A percentile compares a stretch with the other conserved stretches of the same genome.
Conservation (phyloP, 768 basidiomycete genomes). For the Pisolithus albus region DNA sequence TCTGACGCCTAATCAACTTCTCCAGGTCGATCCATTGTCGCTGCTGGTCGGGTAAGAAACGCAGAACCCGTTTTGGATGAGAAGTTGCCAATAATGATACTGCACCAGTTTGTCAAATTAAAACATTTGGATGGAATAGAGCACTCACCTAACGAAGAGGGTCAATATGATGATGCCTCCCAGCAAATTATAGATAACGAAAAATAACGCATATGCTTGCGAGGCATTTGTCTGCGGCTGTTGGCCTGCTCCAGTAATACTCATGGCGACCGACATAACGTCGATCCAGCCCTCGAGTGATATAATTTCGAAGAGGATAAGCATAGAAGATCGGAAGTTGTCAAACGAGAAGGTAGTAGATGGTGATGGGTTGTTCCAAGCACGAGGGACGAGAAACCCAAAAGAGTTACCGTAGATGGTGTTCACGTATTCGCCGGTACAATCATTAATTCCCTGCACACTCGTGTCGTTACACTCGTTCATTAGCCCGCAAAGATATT, state of each 20-base stretch:
- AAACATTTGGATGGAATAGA: neutral
- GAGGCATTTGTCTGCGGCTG: slow-evolving; percentile 71
- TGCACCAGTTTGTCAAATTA: slow-evolving; percentile 28
- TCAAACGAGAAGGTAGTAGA: slow-evolving; percentile 88
- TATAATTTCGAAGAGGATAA: slow-evolving; percentile 95
- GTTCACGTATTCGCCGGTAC: slow-evolving; percentile 67
- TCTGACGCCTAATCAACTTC: slow-evolving; percentile 80
- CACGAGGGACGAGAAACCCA: slow-evolving; percentile 70
- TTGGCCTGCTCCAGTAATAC: slow-evolving; percentile 58
- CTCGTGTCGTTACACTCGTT: slow-evolving; percentile 74
- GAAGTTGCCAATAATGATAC: slow-evolving; percentile 95
- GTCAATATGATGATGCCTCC: slow-evolving; percentile 88
- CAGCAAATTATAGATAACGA: slow-evolving; percentile 84
- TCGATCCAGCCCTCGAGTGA: slow-evolving; percentile 97
- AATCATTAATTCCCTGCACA: slow-evolving; percentile 49
- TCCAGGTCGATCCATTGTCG: slow-evolving; percentile 92
- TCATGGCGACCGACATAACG: slow-evolving; percentile 76
- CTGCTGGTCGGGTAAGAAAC: slow-evolving; percentile 77
- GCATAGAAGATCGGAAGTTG: slow-evolving; percentile 69
- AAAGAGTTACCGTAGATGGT: slow-evolving; percentile 56
- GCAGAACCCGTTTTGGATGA: slow-evolving; percentile 81
- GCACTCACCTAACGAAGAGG: slow-evolving; percentile 75
- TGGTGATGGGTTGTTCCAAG: slow-evolving; percentile 83
- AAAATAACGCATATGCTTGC: slow-evolving; percentile 84
- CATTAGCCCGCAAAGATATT: slow-evolving; percentile 88